Conservation (phyloP, 2,329 filamentous ascomycete genomes). For the Aspergillus ochraceoroseus region DNA sequence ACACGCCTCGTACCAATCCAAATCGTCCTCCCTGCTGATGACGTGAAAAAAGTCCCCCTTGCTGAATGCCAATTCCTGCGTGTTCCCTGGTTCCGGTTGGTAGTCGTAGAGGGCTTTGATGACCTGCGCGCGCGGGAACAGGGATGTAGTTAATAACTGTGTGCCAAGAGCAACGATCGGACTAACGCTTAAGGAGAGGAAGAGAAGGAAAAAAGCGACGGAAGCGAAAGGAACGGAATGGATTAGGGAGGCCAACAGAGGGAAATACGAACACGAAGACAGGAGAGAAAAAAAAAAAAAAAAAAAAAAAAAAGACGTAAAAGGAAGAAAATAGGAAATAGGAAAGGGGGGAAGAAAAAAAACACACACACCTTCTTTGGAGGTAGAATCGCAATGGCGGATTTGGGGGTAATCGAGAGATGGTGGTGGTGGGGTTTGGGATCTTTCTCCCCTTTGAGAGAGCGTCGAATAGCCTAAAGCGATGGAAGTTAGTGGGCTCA, state of each 20-base stretch:
- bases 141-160: conserved; percentile 19
- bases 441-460: conserved; percentile 83
- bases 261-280: conserved; percentile 2
- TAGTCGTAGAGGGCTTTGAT: conserved; percentile 97
- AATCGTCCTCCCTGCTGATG: conserved; percentile 88
- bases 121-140: conserved; percentile 55
- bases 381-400: conserved; percentile 80
- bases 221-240: conserved; percentile 7
- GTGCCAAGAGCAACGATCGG: conserved; percentile 15
- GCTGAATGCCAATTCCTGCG: conserved; percentile 81
- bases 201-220: conserved; percentile 5
- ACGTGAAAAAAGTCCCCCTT: conserved; percentile 98
- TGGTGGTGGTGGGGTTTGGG: conserved; percentile 52
- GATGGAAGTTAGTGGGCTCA: conserved; percentile 8
- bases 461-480: conserved; percentile 70
- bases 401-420: conserved; percentile 75
- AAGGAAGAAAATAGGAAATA: conserved; percentile 6
- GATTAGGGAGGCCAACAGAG: no score
- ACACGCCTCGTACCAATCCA: conserved; percentile 97
- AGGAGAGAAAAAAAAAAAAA: conserved; percentile 9
- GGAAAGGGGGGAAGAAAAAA: conserved; percentile 10
- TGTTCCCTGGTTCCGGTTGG: conserved; percentile 61
- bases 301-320: conserved; percentile 3
- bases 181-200: conserved; percentile 8
- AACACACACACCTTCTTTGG: conserved; percentile 73